Percentiles rank a stretch among this genome's conserved stretches.
Conservation (phyloP, 306 rosid genomes). For the Vigna angularis region DNA sequence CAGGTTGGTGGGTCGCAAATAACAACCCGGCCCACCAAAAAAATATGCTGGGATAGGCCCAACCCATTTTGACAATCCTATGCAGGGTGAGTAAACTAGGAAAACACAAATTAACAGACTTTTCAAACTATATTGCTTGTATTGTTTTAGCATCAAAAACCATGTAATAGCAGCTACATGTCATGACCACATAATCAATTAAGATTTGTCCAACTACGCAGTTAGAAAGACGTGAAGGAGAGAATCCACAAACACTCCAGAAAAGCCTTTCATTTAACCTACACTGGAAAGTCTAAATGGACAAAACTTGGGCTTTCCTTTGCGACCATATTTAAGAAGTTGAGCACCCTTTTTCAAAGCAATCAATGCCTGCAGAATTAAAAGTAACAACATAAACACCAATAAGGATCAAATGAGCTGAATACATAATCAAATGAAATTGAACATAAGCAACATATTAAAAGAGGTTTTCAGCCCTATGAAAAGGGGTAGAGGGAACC, state of each 20-base stretch:
- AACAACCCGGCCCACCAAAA: no score
- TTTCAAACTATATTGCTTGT: not conserved
- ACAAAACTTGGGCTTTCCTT: slow-evolving; percentile 98
- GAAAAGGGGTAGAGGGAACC: not conserved
- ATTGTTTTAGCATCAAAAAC: slow-evolving; percentile 9
- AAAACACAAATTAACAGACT: slow-evolving; percentile 12
- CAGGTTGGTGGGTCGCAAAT: no score
- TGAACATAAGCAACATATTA: not conserved
- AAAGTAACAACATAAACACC: slow-evolving; percentile 38
- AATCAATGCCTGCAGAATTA: slow-evolving; percentile 72
- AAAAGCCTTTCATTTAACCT: slow-evolving; percentile 51
- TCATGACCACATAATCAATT: slow-evolving; percentile 20
- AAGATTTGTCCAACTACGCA: slow-evolving; percentile 26
- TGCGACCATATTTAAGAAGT: slow-evolving; percentile 95
- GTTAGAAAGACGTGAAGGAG: not conserved
- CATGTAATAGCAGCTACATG: slow-evolving; percentile 21
- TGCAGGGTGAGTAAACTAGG: not conserved
- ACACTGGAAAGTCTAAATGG: slow-evolving; percentile 90
- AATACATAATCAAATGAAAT: not conserved
- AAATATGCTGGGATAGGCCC: no score
- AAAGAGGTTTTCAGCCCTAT: not conserved
- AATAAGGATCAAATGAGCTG: slow-evolving; percentile 30
- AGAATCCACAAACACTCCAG: slow-evolving; percentile 30
- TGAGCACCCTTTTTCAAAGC: slow-evolving; percentile 96
- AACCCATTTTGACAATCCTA: not conserved